Conservation (phyloP, 768 basidiomycete genomes). For the Russula griseocarnosa region DNA sequence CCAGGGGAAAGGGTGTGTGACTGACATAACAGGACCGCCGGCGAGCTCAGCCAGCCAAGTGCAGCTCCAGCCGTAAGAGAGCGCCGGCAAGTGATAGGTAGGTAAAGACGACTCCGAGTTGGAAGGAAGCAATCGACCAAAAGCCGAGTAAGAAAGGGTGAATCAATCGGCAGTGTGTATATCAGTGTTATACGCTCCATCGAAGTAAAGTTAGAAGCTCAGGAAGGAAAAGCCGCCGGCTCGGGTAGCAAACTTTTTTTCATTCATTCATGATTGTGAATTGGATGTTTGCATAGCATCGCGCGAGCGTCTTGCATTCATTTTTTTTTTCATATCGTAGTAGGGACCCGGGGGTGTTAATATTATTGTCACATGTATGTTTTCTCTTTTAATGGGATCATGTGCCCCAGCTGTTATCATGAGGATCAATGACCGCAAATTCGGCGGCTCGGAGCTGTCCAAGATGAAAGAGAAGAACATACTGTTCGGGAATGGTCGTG, state of each 20-base stretch:
- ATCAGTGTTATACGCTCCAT: too few relatives aligned
- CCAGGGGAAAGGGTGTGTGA: too few relatives aligned
- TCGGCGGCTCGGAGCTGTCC: conserved; percentile 8
- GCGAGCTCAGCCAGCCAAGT: too few relatives aligned
- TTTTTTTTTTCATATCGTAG: too few relatives aligned
- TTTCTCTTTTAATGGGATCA: background rate
- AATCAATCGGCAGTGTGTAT: background rate
- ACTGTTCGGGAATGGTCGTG: background rate
- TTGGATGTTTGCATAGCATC: background rate
- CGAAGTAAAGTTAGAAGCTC: background rate
- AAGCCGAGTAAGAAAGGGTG: background rate
- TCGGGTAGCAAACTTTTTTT: background rate
- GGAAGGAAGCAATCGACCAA: background rate
- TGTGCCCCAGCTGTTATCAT: background rate
- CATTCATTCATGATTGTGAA: background rate
- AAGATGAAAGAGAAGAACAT: background rate
- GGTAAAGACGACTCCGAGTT: background rate
- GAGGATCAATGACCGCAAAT: background rate
- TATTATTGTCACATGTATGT: too few relatives aligned
- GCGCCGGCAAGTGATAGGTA: background rate
- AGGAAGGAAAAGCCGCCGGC: background rate
- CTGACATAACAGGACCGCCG: background rate
- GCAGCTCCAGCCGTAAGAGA: background rate
- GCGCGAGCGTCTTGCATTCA: background rate
- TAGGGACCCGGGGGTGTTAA: too few relatives aligned